Evolutionary conservation across 768 basidiomycete genomes (phyloP), one percentile per base, ranked within the genome.

Genomic region (Agaricus sinodeliciosus): DNA sequence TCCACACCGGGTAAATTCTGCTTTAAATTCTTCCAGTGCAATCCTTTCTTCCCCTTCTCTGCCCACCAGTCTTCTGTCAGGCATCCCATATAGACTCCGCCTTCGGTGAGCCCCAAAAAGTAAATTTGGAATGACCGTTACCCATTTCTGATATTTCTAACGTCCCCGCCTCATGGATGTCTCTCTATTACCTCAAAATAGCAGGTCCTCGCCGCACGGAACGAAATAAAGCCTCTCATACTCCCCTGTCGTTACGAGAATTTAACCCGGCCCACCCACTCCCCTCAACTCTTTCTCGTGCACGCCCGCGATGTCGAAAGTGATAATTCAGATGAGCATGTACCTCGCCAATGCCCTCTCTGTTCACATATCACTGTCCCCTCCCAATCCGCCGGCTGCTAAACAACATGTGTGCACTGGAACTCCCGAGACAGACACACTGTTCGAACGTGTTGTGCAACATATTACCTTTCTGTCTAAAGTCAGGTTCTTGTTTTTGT

Each of bases 381-480:
- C 72, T 4, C 70, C 72, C 16, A 72, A 73, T 43, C 70, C 69
- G 18, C 69, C 72, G 0, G 66, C 69, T 15, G 65, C 67, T 52
- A 58, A 56, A 22, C 59, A 68, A 9, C 69, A 71, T 57, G 63
- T 66, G 41, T 66, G 64, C 47, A 56, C 52, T 16, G 45, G 55
- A 22, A 54, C 51, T 19, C 44, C 51, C n/a, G 66, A 62, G 16
- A 66, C 61, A 15, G 57, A 66, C 40, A 64, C 68, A 3, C 55
- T 70, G 11, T 72, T 72, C 48, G 70, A 72, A 57, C 62, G 61
- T 25, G 62, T 69, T 40, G 65, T 73, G 8, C 69, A 69, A 48
- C 67, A 65, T 19, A 62, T 71, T 28, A 71, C 69, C 25, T 69
- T 65, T 55, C 66, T 66, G 50, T 71, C 66, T 54, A 72, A 71